Evolutionary conservation across 345 rosid species (phyloP).

Genomic region (Eucalyptus erythrocorys): DNA sequence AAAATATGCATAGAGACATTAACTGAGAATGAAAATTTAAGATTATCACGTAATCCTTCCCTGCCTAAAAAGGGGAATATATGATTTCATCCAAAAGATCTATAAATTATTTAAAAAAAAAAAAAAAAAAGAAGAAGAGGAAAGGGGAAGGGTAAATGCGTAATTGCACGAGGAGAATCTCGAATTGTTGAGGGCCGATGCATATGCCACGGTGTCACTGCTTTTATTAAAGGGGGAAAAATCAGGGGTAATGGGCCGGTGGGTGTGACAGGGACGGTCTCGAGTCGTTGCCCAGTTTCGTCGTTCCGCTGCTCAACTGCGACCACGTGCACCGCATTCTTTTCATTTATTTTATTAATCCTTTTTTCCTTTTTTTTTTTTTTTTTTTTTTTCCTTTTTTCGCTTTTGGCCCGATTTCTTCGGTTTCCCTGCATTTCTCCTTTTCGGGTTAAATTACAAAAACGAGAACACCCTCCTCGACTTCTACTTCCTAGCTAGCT

Average conservation of each 20-base stretch:
- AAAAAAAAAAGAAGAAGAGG: accelerated
- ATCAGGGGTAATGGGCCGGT: not conserved
- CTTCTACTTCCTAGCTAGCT: not conserved
- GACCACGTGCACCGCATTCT: not conserved
- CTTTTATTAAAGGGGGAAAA: not conserved
- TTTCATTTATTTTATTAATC: not conserved
- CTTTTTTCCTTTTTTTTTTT: no score
- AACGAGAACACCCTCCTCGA: not conserved
- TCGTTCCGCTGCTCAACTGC: not conserved
- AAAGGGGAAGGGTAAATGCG: not conserved
- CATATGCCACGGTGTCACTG: not conserved
- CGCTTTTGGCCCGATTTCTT: not conserved
- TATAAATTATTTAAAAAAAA: not conserved
- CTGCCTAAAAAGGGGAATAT: not conserved
- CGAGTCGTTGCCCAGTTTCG: not conserved
- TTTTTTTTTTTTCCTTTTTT: no score
- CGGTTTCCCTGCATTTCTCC: not conserved
- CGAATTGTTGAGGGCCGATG: not conserved
- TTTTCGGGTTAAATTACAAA: not conserved
- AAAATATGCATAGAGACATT: not conserved
- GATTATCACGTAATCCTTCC: not conserved
- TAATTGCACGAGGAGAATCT: not conserved
- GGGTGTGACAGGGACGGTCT: not conserved
- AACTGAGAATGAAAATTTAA: not conserved
- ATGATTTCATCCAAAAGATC: not conserved